Conservation (phyloP, 148 eudicot species). For the Cornus florida region DNA sequence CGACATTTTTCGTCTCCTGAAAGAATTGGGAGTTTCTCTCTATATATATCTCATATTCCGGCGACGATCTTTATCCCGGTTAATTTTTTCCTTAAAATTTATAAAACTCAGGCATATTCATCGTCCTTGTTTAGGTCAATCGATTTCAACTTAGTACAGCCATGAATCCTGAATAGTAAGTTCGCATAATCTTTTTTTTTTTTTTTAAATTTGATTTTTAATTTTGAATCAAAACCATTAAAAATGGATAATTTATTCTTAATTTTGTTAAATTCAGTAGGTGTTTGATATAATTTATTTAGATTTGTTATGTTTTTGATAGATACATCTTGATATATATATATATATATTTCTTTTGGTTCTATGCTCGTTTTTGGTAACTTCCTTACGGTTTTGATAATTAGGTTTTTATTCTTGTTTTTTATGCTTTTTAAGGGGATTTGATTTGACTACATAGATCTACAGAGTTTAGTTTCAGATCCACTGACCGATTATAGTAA, state of each 20-base stretch:
- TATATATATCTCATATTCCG: no score
- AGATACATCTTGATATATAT: no score
- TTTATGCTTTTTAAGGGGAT: background rate
- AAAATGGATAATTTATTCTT: background rate
- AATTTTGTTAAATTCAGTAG: background rate
- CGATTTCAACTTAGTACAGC: conserved; percentile 3
- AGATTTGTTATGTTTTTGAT: background rate
- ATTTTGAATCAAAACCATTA: background rate
- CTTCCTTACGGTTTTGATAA: no score
- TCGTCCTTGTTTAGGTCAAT: background rate
- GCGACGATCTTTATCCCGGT: background rate
- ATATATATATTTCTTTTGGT: no score
- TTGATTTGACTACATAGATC: background rate
- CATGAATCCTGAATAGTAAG: conserved; percentile 49
- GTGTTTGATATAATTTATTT: background rate
- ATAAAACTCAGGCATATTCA: background rate
- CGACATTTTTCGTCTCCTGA: background rate
- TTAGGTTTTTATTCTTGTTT: background rate
- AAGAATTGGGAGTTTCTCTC: background rate
- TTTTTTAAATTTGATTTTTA: background rate
- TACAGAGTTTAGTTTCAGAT: background rate
- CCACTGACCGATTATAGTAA: background rate
- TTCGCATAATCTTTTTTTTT: background rate
- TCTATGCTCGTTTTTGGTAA: background rate
- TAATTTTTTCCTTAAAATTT: background rate